Conservation (phyloP, 176 grass and related monocot species). For the Thinopyrum elongatum region DNA sequence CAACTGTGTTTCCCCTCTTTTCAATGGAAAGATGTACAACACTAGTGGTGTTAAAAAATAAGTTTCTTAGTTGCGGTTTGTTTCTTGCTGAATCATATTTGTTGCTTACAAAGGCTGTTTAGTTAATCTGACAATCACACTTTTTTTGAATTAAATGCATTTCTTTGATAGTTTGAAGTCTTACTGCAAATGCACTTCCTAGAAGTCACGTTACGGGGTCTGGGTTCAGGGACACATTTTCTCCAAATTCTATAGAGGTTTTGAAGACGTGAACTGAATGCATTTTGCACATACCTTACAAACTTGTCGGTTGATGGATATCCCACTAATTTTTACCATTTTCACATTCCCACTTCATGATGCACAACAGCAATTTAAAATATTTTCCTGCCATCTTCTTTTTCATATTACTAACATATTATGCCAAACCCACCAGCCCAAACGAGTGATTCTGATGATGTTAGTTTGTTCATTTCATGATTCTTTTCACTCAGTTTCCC, state of each 20-base stretch:
- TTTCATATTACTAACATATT: neutral
- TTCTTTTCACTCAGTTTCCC: neutral
- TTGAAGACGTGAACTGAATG: slow-evolving; percentile 33
- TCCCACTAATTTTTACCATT: neutral
- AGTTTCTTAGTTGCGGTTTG: neutral
- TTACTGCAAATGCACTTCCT: slow-evolving; percentile 17
- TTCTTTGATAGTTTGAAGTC: slow-evolving; percentile 48
- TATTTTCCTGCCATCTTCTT: neutral
- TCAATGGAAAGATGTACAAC: neutral
- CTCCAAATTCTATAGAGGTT: neutral
- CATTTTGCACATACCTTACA: slow-evolving; percentile 18
- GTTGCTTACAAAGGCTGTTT: neutral
- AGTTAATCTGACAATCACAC: neutral
- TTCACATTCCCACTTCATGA: slow-evolving; percentile 43
- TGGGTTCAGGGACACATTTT: neutral
- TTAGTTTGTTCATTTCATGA: neutral
- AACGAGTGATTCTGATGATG: slow-evolving; percentile 6
- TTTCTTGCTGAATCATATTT: neutral
- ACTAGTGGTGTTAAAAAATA: neutral
- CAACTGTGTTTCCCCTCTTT: neutral
- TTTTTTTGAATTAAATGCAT: slow-evolving; percentile 15
- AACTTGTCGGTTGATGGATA: slow-evolving; percentile 33
- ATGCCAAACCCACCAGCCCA: neutral
- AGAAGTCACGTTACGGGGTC: neutral
- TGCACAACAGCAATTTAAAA: slow-evolving; percentile 26